Percentiles rank a stretch among this genome's conserved stretches.
phyloP scores from a whole-genome alignment of 441 rosid genomes.

The Manihot esculenta region DNA sequence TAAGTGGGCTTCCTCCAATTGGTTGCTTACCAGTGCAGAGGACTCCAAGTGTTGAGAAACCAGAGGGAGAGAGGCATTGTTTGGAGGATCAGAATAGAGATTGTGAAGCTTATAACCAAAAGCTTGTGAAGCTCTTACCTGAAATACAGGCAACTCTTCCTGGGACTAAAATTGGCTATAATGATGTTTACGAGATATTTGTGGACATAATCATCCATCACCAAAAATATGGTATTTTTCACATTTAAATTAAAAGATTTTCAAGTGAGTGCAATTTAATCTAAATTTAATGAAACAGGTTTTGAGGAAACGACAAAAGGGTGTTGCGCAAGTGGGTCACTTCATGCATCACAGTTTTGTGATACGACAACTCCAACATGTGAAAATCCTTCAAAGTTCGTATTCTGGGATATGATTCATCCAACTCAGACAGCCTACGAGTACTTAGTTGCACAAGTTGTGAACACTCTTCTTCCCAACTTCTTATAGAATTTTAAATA shows the following conservation, averaged over 20 bases:
- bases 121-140: not conserved
- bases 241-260: too few species aligned
- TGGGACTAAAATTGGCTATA: conserved; percentile 5
- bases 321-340: too few species aligned
- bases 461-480: not conserved
- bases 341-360: too few species aligned
- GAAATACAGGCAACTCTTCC: not conserved
- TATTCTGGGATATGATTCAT: too few species aligned
- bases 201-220: conserved; percentile 3
- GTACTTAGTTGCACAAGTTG: not conserved
- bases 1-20: not conserved
- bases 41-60: too few species aligned
- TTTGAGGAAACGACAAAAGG: too few species aligned
- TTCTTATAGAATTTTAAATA: not conserved
- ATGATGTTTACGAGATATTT: not conserved
- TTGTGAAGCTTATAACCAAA: not conserved
- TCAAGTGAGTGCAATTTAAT: too few species aligned
- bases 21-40: conserved; percentile 13
- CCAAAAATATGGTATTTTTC: conserved; percentile 16
- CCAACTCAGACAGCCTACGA: too few species aligned
- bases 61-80: not conserved
- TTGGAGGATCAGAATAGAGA: conserved; percentile 9
- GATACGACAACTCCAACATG: too few species aligned
- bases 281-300: too few species aligned
- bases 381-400: too few species aligned